Evolutionary conservation across 768 basidiomycete species (phyloP).

Genomic region (Phylloporus arenicola): DNA sequence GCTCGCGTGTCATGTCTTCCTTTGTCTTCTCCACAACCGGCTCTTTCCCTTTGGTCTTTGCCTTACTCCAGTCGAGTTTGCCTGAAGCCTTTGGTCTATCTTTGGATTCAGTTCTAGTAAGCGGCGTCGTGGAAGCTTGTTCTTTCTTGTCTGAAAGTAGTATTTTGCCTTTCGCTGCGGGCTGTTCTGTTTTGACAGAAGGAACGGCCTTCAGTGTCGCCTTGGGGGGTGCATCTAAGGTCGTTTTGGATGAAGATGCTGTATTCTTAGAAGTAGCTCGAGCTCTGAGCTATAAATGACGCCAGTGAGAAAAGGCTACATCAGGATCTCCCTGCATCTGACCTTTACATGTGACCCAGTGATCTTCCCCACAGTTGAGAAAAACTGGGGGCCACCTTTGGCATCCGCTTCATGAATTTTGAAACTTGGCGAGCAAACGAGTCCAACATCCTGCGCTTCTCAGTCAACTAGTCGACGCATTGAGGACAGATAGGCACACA

Average conservation of each 20-base stretch:
- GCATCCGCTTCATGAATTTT: constrained; percentile 32
- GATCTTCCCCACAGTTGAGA: constrained; percentile 38
- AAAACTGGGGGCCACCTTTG: constrained; percentile 13
- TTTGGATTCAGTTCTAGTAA: constrained; percentile 16
- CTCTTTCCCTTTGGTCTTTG: constrained; percentile 40
- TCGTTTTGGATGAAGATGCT: constrained; percentile 42
- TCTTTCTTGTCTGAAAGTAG: constrained; percentile 22
- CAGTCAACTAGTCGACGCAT: not conserved
- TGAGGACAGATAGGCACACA: constrained; percentile 3
- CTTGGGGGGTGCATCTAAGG: constrained; percentile 29
- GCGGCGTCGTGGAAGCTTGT: constrained; percentile 22
- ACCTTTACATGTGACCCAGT: constrained; percentile 45
- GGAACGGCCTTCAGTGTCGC: constrained; percentile 8
- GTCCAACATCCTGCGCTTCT: constrained; percentile 38
- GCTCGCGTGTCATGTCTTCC: constrained; percentile 18
- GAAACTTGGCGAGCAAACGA: constrained; percentile 34
- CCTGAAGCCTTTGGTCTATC: constrained; percentile 37
- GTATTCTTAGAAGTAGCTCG: constrained; percentile 4
- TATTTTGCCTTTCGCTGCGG: constrained; percentile 19
- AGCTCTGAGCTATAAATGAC: constrained; percentile 13
- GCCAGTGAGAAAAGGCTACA: not conserved
- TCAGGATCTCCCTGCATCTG: not conserved
- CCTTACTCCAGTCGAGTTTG: constrained; percentile 60
- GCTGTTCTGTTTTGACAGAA: constrained; percentile 11
- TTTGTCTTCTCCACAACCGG: constrained; percentile 2